Evolutionary conservation across 2,329 filamentous ascomycete species (phyloP).

Genomic region (Calonectria henricotiae): DNA sequence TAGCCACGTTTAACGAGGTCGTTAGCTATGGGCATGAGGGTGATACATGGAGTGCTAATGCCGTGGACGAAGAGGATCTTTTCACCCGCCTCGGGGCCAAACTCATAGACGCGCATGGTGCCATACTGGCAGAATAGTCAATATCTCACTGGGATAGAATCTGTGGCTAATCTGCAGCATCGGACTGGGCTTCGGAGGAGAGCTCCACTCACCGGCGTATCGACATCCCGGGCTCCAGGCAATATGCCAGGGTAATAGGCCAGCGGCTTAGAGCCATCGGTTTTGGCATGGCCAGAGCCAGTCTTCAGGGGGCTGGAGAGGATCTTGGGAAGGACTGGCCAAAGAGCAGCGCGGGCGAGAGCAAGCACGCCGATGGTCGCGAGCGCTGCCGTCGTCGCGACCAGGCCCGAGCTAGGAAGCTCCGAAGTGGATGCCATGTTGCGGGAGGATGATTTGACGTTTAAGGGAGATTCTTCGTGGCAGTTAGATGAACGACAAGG

Average conservation of each 20-base stretch:
- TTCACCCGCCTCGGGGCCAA: slow-evolving; percentile 80
- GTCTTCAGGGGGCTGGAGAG: slow-evolving; percentile 65
- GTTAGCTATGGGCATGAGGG: slow-evolving; percentile 78
- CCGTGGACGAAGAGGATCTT: slow-evolving; percentile 88
- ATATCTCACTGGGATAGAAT: not conserved
- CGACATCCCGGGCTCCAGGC: slow-evolving; percentile 81
- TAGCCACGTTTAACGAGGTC: slow-evolving; percentile 79
- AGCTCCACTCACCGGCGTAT: slow-evolving; percentile 70
- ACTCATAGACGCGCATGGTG: slow-evolving; percentile 85
- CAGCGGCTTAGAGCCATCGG: slow-evolving; percentile 56
- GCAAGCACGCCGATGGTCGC: slow-evolving; percentile 61
- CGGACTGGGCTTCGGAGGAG: not conserved
- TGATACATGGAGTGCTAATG: slow-evolving; percentile 86
- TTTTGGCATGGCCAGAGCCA: slow-evolving; percentile 59
- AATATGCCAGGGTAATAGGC: slow-evolving; percentile 79
- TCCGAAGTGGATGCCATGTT: slow-evolving; percentile 31
- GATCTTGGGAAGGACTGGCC: slow-evolving; percentile 60
- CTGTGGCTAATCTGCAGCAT: not conserved
- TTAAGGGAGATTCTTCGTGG: not conserved
- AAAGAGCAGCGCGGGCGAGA: slow-evolving; percentile 57
- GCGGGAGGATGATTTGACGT: not conserved
- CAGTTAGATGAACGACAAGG: not conserved
- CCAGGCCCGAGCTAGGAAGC: slow-evolving; percentile 48
- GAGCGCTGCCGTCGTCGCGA: slow-evolving; percentile 62
- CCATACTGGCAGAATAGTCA: slow-evolving; percentile 71